Conservation (phyloP, 345 rosid species). For the Psidium friedrichsthalianum region DNA sequence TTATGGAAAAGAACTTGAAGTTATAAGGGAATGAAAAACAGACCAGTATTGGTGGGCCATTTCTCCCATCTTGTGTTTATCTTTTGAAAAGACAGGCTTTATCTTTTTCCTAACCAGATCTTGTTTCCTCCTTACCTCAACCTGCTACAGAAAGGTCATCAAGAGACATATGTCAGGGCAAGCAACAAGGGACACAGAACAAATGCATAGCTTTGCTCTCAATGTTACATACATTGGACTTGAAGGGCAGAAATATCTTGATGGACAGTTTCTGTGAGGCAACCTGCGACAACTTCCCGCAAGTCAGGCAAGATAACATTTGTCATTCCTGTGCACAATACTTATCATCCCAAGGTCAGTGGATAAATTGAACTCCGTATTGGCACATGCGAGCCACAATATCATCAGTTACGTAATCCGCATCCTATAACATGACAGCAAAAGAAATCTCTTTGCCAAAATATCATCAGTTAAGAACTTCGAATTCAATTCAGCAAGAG, state of each 20-base stretch:
- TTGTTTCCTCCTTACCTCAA: conserved; percentile 28
- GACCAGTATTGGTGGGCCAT: neutral
- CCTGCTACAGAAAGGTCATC: conserved; percentile 8
- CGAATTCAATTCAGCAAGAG: neutral
- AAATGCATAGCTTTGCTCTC: neutral
- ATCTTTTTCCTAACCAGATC: conserved; percentile 25
- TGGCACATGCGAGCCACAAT: neutral
- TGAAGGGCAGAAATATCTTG: neutral
- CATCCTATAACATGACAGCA: neutral
- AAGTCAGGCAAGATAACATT: neutral
- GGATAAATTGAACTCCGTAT: neutral
- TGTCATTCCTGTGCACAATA: neutral
- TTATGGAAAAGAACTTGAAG: neutral
- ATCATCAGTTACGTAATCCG: neutral
- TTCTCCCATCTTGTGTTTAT: conserved; percentile 13
- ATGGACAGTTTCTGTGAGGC: neutral
- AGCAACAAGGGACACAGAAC: neutral
- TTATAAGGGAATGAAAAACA: neutral
- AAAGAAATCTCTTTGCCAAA: neutral
- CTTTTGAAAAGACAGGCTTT: conserved; percentile 27
- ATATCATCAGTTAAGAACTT: neutral
- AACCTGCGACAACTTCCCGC: neutral
- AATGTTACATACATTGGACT: neutral
- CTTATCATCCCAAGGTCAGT: neutral
- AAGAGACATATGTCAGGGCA: neutral